phyloP scores from a whole-genome alignment of 225 moss, liverwort and hornwort species.

The Asterella californica region DNA sequence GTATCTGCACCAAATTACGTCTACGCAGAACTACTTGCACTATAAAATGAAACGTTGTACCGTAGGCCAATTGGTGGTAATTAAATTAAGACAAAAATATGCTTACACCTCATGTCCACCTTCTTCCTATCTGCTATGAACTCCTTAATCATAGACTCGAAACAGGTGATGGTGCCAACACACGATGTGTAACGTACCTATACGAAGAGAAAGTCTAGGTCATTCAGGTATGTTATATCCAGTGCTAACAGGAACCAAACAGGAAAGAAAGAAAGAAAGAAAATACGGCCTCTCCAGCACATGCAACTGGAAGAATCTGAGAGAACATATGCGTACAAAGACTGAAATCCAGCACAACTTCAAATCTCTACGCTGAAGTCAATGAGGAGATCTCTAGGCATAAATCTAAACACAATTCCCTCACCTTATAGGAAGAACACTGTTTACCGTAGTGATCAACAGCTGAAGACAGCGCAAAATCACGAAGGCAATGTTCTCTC shows the following conservation, averaged over 20 bases:
- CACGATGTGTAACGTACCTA: neutral
- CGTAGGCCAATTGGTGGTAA: neutral
- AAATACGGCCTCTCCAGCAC: neutral
- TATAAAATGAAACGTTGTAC: no score
- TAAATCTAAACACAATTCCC: neutral
- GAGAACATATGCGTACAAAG: neutral
- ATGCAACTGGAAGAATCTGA: neutral
- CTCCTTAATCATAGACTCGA: neutral
- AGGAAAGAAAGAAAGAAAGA: neutral
- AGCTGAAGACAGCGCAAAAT: slow-evolving; percentile 39
- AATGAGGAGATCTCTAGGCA: neutral
- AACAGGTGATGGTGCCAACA: neutral
- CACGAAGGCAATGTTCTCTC: slow-evolving; percentile 53
- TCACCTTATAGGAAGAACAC: slow-evolving; percentile 61
- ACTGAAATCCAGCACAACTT: no score
- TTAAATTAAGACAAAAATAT: neutral
- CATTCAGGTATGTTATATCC: neutral
- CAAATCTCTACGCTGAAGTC: neutral
- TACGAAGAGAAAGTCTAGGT: neutral
- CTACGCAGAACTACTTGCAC: no score
- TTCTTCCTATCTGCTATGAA: neutral
- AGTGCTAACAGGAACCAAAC: neutral
- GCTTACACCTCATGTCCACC: neutral
- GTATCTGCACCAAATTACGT: no score
- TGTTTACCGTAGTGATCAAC: slow-evolving; percentile 51